Evolutionary conservation across 192 early-diverging fungal species (phyloP), one percentile per base, ranked within the genome.

Genomic region (Pecoramyces ruminantium): DNA sequence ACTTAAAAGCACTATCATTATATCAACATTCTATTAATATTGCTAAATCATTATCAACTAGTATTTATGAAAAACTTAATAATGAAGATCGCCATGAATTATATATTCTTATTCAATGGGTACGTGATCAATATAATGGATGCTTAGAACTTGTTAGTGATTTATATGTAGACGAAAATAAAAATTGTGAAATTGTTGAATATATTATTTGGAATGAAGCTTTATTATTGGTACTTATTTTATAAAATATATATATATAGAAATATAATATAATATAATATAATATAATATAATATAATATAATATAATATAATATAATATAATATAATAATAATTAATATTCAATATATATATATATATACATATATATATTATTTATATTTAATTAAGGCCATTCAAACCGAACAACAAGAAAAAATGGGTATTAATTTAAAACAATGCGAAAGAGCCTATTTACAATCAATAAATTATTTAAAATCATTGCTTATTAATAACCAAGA

Each of bases 41-140:
- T n/a, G 21, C 25, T 11, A 67, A n/a, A 67, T n/a, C 42, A 21
- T 51, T n/a, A n/a, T 67, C 51, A 25, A 5, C 51, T 9, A 67
- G 25, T n/a, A 67, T 67, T 11, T 67, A n/a, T n/a, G 51, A 67
- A n/a, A 2, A 67, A 67, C n/a, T 67, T 9, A n/a, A 17, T 9
- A n/a, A 67, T 67, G 25, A 67, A 25, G 51, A 21, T 8, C 21
- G 21, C 9, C 21, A 67, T n/a, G 51, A 67, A 67, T 67, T 67
- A n/a, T 67, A n/a, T 9, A 25, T 67, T n/a, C 3, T 67, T 2
- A 95, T 98, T 13, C 93, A 96, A 82, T 98, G 95, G 94, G 93
- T 96, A 79, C 91, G 94, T 28, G 90, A 89, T 78, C 90, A 92
- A 80, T 98, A 96, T 83, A 96, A 98, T 86, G 93, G 93, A 78